These are phyloP conservation scores for Lepiota brunneoincarnata DNA, from an alignment of 768 basidiomycete genomes.

Conservation along the genomic window DNA sequence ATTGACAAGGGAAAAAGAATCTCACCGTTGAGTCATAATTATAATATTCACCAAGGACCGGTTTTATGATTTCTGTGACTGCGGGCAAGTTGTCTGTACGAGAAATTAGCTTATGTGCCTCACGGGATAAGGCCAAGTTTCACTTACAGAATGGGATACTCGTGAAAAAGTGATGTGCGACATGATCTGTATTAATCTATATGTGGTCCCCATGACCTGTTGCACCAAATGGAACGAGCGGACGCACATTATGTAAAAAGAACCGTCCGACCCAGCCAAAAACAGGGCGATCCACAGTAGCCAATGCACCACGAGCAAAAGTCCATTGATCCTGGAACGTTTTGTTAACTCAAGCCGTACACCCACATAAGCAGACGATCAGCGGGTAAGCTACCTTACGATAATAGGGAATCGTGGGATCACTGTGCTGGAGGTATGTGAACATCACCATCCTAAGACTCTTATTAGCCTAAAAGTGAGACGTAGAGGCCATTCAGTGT, in stretches of 20 bases:
- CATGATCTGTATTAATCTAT: slow-evolving; percentile 46
- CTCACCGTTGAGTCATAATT: slow-evolving; percentile 57
- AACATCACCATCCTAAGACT: slow-evolving; percentile 54
- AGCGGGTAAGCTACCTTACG: slow-evolving; percentile 30
- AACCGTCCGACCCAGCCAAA: slow-evolving; percentile 58
- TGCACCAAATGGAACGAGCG: background rate
- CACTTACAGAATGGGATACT: slow-evolving; percentile 57
- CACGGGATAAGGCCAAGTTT: slow-evolving; percentile 3
- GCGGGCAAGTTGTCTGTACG: slow-evolving; percentile 46
- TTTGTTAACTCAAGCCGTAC: background rate
- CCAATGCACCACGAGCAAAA: slow-evolving; percentile 57
- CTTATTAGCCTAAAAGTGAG: background rate
- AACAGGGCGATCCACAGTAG: slow-evolving; percentile 58
- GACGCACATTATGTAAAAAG: slow-evolving; percentile 51
- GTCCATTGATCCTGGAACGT: slow-evolving; percentile 45
- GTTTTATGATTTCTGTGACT: slow-evolving; percentile 44
- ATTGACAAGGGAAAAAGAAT: background rate
- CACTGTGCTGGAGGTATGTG: slow-evolving; percentile 62
- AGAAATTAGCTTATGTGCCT: background rate
- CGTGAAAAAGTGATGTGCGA: slow-evolving; percentile 62
- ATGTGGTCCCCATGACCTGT: background rate
- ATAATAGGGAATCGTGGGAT: slow-evolving; percentile 58
- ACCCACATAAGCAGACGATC: background rate
- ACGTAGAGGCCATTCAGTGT: background rate
- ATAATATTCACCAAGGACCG: slow-evolving; percentile 52